Base-by-base conservation (phyloP, 345 rosid species). In the Jatropha curcas region DNA sequence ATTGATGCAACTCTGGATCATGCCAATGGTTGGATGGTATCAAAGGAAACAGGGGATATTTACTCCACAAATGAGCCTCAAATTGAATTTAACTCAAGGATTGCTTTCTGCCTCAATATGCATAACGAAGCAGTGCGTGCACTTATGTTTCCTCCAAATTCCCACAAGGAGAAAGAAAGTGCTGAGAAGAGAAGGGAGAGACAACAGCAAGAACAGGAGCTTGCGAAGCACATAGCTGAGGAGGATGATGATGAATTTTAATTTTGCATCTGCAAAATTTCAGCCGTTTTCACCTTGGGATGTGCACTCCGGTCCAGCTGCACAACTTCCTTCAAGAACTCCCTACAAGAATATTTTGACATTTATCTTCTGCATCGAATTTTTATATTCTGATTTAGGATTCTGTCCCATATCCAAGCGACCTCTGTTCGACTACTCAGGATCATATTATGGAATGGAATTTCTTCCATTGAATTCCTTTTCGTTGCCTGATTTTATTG, bases 61-160 rank as follows among this genome's bases (percentile, higher is more conserved):
- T 92, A 89, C 80, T 90, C 98, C 1, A 90, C 95, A 20, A 92
- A 84, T 25, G 98, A 92, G 76, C 98, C 97, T n/a, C 98, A 92
- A 71, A 72, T 80, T 1, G 97, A 95, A 33, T 92, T 94, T 55
- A 87, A 92, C 87, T 94, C 95, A 2, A 87, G 97, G 70, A 90
- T 92, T 22, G 90, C 97, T 0, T 92, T 90, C 79, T 94, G 95
- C 71, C 87, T 94, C 60, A 89, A 90, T 79, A 92, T 89, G 94
- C 92, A 94, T 59, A 94, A 94, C n/a, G 96, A 89, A 77, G 94
- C 97, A 4, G 88, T 89, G 3, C 79, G 87, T 39, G 97, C 98
- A 4, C 79, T 89, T 74, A 79, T 89, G 58, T 90, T 84, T 74
- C 94, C 96, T 1, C 93, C 93, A 5, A 86, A 89, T 59, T 86